A percentile compares a stretch with the other conserved stretches of the same genome.
These are phyloP conservation scores for Pontederia paniculata DNA, from an alignment of 176 grass and related monocot genomes.

Conservation along the genomic window DNA sequence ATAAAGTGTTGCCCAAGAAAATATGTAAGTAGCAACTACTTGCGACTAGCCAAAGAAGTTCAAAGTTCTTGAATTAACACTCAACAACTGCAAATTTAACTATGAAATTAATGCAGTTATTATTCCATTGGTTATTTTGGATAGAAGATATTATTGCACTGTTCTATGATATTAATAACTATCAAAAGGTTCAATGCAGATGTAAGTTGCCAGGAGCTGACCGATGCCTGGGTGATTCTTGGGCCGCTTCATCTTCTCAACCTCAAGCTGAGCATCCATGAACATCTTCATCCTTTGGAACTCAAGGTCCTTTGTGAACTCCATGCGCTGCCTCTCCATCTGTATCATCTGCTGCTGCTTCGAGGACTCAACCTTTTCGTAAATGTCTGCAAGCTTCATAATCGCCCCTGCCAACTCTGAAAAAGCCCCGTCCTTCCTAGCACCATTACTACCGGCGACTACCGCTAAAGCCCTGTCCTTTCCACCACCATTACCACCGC, in stretches of 20 bases:
- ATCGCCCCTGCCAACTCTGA: conserved; percentile 56
- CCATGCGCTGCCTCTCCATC: conserved; percentile 66
- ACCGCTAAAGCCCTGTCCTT: neutral
- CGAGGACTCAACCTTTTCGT: conserved; percentile 62
- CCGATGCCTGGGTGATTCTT: conserved; percentile 13
- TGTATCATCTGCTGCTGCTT: conserved; percentile 71
- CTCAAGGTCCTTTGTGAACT: conserved; percentile 70
- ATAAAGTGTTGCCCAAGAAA: no score
- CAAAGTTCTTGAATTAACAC: no score
- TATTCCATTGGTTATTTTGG: no score
- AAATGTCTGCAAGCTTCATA: conserved; percentile 64
- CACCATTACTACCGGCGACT: neutral
- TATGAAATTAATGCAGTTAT: no score
- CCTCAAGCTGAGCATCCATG: conserved; percentile 56
- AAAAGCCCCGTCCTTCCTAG: conserved; percentile 23
- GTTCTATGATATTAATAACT: no score
- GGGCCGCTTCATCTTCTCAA: conserved; percentile 41
- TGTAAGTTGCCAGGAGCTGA: neutral
- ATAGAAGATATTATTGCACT: no score
- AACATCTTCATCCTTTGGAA: conserved; percentile 80
- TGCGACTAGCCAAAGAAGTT: no score
- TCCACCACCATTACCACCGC: neutral
- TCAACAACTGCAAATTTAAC: no score
- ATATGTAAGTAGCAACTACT: no score
- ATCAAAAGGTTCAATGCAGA: no score